phyloP scores from a whole-genome alignment of 2,329 filamentous ascomycete genomes.

The Fusarium longipes region DNA sequence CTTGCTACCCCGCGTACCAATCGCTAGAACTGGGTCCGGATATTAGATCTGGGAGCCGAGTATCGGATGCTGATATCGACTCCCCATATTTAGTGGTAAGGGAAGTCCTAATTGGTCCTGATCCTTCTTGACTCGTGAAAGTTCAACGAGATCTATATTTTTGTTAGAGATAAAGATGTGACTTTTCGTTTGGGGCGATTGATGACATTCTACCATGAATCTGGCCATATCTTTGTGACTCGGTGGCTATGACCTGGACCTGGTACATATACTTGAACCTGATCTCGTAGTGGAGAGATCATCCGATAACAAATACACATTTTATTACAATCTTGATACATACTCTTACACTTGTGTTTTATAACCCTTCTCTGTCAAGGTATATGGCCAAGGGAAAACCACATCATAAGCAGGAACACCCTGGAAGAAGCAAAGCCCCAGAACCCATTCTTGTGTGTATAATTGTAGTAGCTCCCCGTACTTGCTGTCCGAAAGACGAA shows the following conservation, averaged over 20 bases:
- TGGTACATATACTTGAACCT: background rate
- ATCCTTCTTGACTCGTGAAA: background rate
- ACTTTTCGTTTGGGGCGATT: background rate
- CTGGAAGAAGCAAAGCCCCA: slow-evolving; percentile 43
- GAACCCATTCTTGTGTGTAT: slow-evolving; percentile 35
- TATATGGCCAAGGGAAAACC: slow-evolving; percentile 42
- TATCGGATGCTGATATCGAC: slow-evolving; percentile 4
- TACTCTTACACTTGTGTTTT: background rate
- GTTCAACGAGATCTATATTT: background rate
- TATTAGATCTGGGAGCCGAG: slow-evolving; percentile 25
- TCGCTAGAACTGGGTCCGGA: slow-evolving; percentile 1
- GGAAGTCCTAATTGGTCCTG: slow-evolving; percentile 1
- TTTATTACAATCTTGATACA: background rate
- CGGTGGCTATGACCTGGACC: background rate
- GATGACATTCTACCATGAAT: background rate
- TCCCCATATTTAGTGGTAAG: background rate
- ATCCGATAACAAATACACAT: background rate
- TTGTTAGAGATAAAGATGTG: background rate
- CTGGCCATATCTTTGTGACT: accelerated
- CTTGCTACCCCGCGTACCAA: slow-evolving; percentile 19
- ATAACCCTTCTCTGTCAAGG: background rate
- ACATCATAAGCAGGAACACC: slow-evolving; percentile 19
- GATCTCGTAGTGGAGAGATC: too few relatives aligned
- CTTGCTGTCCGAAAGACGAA: background rate
- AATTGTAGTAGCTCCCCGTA: slow-evolving; percentile 13